Evolutionary conservation across 768 basidiomycete genomes (phyloP).

Genomic region (Suillus ampliporus): DNA sequence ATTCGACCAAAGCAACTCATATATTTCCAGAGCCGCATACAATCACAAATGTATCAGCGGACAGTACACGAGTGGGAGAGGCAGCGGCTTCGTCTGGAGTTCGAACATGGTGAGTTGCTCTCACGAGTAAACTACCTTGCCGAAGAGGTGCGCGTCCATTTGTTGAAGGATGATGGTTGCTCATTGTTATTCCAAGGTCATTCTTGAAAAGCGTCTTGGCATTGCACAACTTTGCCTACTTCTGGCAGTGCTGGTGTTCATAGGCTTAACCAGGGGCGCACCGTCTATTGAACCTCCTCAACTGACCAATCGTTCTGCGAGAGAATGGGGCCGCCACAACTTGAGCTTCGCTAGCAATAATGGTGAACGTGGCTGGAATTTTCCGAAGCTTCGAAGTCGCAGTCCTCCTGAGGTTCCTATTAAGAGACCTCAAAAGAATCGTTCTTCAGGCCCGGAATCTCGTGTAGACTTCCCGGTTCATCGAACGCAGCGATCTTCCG

Average conservation of each 20-base stretch:
- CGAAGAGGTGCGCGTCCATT: slow-evolving; percentile 65
- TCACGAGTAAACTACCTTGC: slow-evolving; percentile 74
- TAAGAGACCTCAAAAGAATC: slow-evolving; percentile 20
- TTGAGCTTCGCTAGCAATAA: slow-evolving; percentile 62
- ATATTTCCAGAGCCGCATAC: slow-evolving; percentile 62
- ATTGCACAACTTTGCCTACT: slow-evolving; percentile 87
- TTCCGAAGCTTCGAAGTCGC: slow-evolving; percentile 32
- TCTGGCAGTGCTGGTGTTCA: slow-evolving; percentile 83
- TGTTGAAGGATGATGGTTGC: background rate
- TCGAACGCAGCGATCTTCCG: background rate
- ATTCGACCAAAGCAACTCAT: background rate
- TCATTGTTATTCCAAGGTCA: slow-evolving; percentile 55
- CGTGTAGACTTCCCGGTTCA: background rate
- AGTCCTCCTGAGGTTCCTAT: slow-evolving; percentile 30
- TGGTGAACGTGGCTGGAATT: slow-evolving; percentile 36
- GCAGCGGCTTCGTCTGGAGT: slow-evolving; percentile 67
- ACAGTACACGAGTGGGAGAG: slow-evolving; percentile 71
- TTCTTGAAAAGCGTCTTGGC: slow-evolving; percentile 87
- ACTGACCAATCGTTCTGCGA: slow-evolving; percentile 35
- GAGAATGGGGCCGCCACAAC: slow-evolving; percentile 62
- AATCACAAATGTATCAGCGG: slow-evolving; percentile 68
- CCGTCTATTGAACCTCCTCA: slow-evolving; percentile 40
- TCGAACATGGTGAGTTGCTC: slow-evolving; percentile 73
- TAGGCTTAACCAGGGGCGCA: slow-evolving; percentile 79
- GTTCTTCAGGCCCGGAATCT: background rate